Conservation (phyloP, 495 filamentous ascomycete genomes). For the Neurospora sp. region DNA sequence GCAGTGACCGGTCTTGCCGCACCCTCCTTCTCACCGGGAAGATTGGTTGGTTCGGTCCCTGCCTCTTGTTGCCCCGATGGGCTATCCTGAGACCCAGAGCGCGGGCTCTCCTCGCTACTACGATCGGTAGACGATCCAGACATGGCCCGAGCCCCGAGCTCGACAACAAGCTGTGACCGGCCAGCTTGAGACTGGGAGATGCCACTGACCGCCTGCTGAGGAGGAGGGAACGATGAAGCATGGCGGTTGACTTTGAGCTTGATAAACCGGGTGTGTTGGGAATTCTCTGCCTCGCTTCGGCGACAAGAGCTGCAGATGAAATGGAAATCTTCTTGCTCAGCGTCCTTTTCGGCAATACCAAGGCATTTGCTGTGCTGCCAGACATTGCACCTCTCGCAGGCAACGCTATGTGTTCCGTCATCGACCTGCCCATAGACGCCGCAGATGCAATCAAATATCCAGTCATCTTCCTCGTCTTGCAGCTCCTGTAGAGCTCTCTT, state of each 20-base stretch:
- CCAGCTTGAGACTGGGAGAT: background rate
- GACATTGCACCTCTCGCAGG: constrained; percentile 90
- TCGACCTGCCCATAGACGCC: constrained; percentile 84
- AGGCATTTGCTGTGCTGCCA: constrained; percentile 96
- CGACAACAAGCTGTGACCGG: constrained; percentile 5
- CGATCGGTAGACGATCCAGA: background rate
- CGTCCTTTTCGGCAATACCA: constrained; percentile 63
- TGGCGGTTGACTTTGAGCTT: constrained; percentile 67
- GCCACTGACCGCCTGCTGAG: constrained; percentile 1
- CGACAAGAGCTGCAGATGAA: constrained; percentile 78
- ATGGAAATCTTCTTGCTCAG: constrained; percentile 77
- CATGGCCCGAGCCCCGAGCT: constrained; percentile 11
- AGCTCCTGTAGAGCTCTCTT: constrained; percentile 64
- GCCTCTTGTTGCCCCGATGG: constrained; percentile 6
- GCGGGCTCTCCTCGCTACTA: background rate
- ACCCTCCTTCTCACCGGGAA: background rate
- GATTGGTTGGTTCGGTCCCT: background rate
- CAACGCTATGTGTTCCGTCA: constrained; percentile 84
- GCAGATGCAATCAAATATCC: constrained; percentile 93
- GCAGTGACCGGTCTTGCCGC: background rate
- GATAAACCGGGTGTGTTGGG: constrained; percentile 35
- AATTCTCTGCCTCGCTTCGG: constrained; percentile 33
- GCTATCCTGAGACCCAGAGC: background rate
- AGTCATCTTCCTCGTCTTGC: constrained; percentile 66
- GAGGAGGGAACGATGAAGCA: constrained; percentile 19